Percentiles rank a stretch among this genome's conserved stretches.
Evolutionary conservation across 1,139 yeast species (phyloP).

Genomic region (Taiozyma sp.): DNA sequence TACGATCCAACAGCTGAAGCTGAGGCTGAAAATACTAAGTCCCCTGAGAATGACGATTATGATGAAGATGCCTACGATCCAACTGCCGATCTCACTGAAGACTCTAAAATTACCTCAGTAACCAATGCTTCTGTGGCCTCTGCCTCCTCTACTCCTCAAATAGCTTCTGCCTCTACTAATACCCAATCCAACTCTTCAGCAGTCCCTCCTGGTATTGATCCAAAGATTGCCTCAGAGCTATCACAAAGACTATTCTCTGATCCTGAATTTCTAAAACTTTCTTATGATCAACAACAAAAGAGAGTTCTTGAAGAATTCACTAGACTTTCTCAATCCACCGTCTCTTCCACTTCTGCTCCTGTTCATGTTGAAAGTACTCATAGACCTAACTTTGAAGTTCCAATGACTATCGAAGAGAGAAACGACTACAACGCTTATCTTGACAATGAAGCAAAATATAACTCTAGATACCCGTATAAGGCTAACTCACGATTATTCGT

Average conservation of each 20-base stretch:
- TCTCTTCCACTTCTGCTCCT: slow-evolving; percentile 1
- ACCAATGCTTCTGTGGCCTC: background rate
- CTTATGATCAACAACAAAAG: slow-evolving; percentile 33
- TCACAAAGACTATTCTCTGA: slow-evolving; percentile 28
- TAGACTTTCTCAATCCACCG: slow-evolving; percentile 21
- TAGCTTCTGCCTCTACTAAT: slow-evolving; percentile 1
- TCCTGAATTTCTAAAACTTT: slow-evolving; percentile 31
- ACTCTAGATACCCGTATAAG: slow-evolving; percentile 56
- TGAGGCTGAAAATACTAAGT: slow-evolving; percentile 5
- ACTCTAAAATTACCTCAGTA: background rate
- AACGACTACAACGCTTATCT: slow-evolving; percentile 45
- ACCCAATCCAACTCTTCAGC: slow-evolving; percentile 1
- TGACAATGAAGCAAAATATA: slow-evolving; percentile 39
- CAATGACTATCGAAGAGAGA: slow-evolving; percentile 52
- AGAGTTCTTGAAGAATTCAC: slow-evolving; percentile 26
- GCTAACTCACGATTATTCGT: slow-evolving; percentile 75
- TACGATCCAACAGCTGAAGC: slow-evolving; percentile 13
- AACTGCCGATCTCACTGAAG: background rate
- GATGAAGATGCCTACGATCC: slow-evolving; percentile 1
- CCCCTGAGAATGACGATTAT: slow-evolving; percentile 1
- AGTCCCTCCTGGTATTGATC: slow-evolving; percentile 4
- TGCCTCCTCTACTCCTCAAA: background rate
- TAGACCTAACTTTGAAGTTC: slow-evolving; percentile 54
- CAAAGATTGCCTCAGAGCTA: slow-evolving; percentile 7
- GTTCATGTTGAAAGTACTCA: slow-evolving; percentile 2